phyloP scores from a whole-genome alignment of 257 asterid species.

The Sherardia arvensis region DNA sequence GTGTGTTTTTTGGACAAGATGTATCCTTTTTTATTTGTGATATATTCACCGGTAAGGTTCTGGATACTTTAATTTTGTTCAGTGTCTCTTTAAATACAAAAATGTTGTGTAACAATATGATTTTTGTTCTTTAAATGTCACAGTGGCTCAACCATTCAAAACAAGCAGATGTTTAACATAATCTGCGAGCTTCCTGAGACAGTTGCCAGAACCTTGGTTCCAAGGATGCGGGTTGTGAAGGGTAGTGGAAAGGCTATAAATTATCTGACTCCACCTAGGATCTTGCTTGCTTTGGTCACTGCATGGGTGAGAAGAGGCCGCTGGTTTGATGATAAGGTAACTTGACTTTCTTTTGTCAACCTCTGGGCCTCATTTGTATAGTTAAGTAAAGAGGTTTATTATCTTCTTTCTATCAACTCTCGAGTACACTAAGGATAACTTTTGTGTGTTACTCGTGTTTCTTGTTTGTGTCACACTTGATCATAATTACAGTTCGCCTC shows the following conservation, averaged over 20 bases:
- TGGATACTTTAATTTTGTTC: background rate
- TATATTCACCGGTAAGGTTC: background rate
- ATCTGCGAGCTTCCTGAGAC: constrained; percentile 99
- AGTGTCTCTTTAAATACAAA: too few species aligned
- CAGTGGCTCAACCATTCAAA: constrained; percentile 89
- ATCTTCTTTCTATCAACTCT: background rate
- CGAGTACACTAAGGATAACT: background rate
- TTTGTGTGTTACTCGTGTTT: too few species aligned
- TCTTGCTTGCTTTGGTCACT: constrained; percentile 81
- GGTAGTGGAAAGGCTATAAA: constrained; percentile 92
- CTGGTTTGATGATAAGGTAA: constrained; percentile 96
- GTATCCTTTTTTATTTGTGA: background rate
- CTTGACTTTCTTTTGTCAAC: background rate
- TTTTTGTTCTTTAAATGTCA: constrained; percentile 3
- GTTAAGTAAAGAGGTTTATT: background rate
- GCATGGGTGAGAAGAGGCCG: constrained; percentile 97
- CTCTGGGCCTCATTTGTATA: background rate
- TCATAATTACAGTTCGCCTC: background rate
- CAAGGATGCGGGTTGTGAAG: constrained; percentile 95
- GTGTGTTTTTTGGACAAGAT: background rate
- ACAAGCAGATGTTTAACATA: constrained; percentile 94
- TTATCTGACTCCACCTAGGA: constrained; percentile 95
- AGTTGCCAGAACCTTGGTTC: constrained; percentile 89
- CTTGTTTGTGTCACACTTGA: background rate
- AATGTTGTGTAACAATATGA: too few species aligned